phyloP scores from a whole-genome alignment of 2,329 filamentous ascomycete species.

The Claviceps humidiphila region DNA sequence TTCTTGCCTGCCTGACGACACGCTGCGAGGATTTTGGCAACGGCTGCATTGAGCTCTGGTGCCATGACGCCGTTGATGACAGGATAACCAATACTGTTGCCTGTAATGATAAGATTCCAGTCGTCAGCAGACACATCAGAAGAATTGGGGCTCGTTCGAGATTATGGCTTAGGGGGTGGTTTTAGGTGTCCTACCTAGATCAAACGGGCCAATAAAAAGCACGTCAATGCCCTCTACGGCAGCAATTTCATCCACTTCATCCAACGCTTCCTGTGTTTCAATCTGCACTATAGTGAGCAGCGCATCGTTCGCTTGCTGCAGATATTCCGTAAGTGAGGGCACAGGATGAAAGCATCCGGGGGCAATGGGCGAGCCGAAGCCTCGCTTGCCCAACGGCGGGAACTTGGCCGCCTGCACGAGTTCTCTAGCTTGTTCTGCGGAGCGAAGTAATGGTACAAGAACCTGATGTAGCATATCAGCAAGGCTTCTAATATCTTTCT shows the following conservation, averaged over 20 bases:
- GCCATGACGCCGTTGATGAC: slow-evolving; percentile 47
- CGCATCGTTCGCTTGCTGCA: slow-evolving; percentile 34
- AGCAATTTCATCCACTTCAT: slow-evolving; percentile 48
- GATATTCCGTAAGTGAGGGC: slow-evolving; percentile 33
- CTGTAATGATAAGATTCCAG: slow-evolving; percentile 11
- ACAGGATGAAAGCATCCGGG: slow-evolving; percentile 28
- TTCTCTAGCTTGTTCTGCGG: slow-evolving; percentile 29
- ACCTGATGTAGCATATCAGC: slow-evolving; percentile 18
- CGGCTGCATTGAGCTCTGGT: slow-evolving; percentile 44
- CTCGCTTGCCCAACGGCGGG: slow-evolving; percentile 33
- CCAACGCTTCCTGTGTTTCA: slow-evolving; percentile 50
- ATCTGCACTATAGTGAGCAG: slow-evolving; percentile 56
- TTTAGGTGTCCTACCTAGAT: slow-evolving; percentile 31
- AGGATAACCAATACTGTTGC: slow-evolving; percentile 48
- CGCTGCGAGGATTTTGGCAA: slow-evolving; percentile 43
- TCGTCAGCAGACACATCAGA: background rate
- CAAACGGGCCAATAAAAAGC: slow-evolving; percentile 53
- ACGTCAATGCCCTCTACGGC: slow-evolving; percentile 47
- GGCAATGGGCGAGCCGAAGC: slow-evolving; percentile 36
- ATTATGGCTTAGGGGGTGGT: background rate
- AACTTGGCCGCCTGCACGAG: slow-evolving; percentile 37
- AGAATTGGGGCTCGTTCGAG: background rate
- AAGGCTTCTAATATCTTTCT: background rate
- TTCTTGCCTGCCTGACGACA: slow-evolving; percentile 51
- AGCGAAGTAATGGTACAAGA: slow-evolving; percentile 32